Evolutionary conservation across 139 green algal species (phyloP).

Genomic region (Asterochloris sp.): DNA sequence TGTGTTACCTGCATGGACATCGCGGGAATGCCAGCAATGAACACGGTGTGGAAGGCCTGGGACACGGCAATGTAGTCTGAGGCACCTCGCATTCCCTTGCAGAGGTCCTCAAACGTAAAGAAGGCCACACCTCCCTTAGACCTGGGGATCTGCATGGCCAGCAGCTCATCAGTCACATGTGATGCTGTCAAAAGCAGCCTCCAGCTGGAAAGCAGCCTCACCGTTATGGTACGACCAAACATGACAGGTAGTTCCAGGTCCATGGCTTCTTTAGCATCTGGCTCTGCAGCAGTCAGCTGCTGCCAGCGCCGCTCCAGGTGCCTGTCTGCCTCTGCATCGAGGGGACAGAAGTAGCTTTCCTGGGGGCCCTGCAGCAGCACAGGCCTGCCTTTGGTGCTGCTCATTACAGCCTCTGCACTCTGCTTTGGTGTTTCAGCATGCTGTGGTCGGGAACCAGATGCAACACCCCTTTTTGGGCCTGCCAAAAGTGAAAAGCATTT

Average conservation of each 20-base stretch:
- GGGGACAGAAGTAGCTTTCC: constrained; percentile 40
- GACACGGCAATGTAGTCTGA: constrained; percentile 84
- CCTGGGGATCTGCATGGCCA: not conserved
- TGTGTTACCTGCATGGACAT: constrained; percentile 58
- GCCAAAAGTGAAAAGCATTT: no score
- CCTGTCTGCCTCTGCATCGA: constrained; percentile 18
- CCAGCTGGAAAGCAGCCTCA: constrained; percentile 10
- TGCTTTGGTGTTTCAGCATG: no score
- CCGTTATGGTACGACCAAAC: constrained; percentile 63
- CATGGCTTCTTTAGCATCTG: not conserved
- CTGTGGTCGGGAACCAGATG: no score
- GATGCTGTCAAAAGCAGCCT: not conserved
- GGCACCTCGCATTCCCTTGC: constrained; percentile 46
- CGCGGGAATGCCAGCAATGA: constrained; percentile 64
- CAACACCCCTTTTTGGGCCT: no score
- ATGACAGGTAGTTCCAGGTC: constrained; percentile 46
- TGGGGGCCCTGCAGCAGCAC: not conserved
- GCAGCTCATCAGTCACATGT: not conserved
- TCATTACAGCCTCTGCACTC: no score
- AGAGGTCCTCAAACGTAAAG: constrained; percentile 66
- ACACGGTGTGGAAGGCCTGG: constrained; percentile 67
- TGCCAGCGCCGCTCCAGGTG: constrained; percentile 33
- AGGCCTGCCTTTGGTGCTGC: no score
- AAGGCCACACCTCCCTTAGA: constrained; percentile 39
- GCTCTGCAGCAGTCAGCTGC: not conserved